A percentile compares a stretch with the other conserved stretches of the same genome.
These are phyloP conservation scores for Lachnellula arida DNA, from an alignment of 2,329 filamentous ascomycete genomes.

Conservation along the genomic window DNA sequence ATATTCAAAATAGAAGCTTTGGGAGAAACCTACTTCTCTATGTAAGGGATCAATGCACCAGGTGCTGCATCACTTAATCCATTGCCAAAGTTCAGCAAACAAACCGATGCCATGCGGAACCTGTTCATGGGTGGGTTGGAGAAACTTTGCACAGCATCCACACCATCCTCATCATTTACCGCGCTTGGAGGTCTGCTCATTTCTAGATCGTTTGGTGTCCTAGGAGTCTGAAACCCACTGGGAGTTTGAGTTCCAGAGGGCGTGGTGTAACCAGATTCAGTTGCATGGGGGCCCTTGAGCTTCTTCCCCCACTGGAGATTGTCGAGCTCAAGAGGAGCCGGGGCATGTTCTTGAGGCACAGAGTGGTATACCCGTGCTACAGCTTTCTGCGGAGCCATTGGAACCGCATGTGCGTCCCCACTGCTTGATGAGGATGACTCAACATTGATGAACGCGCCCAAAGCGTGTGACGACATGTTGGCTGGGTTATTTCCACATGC, in stretches of 20 bases:
- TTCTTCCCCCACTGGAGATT: conserved; percentile 22
- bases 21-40: conserved; percentile 51
- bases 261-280: not conserved
- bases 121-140: conserved; percentile 63
- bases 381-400: conserved; percentile 27
- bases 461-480: conserved; percentile 24
- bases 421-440: conserved; percentile 16
- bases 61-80: conserved; percentile 72
- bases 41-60: conserved; percentile 76
- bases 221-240: conserved; percentile 24
- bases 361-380: conserved; percentile 28
- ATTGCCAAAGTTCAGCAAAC: conserved; percentile 61
- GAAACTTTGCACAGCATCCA: conserved; percentile 50
- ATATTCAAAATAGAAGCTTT: not conserved
- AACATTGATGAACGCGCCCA: conserved; percentile 25
- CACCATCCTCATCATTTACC: conserved; percentile 33
- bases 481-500: not conserved
- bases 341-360: conserved; percentile 18
- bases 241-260: conserved; percentile 18
- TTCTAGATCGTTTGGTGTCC: conserved; percentile 35
- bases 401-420: conserved; percentile 9
- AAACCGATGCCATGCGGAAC: conserved; percentile 61
- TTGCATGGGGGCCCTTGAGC: conserved; percentile 12
- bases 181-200: conserved; percentile 50
- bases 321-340: conserved; percentile 26